phyloP scores from a whole-genome alignment of 371 early-diverging fungal species.

The Mucor sp. region DNA sequence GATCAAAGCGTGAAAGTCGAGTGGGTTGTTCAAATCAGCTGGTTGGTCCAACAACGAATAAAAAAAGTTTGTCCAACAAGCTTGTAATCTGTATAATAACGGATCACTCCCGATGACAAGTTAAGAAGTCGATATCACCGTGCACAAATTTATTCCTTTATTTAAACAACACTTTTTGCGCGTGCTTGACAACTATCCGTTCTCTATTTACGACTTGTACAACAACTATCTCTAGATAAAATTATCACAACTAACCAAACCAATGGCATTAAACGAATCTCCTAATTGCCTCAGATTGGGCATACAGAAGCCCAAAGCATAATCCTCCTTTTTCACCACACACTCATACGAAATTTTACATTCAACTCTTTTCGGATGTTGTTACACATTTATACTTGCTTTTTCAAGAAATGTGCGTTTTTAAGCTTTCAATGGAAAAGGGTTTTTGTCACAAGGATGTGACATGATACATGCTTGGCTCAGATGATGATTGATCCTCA shows the following conservation, averaged over 20 bases:
- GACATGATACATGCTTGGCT: neutral
- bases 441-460: neutral
- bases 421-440: neutral
- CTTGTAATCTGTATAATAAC: neutral
- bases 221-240: neutral
- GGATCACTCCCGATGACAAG: constrained; percentile 10
- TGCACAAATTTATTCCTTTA: constrained; percentile 6
- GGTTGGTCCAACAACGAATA: neutral
- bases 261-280: neutral
- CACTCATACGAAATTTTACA: neutral
- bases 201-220: neutral
- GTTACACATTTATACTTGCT: neutral
- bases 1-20: constrained; percentile 15
- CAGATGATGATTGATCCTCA: neutral
- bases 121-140: constrained; percentile 7
- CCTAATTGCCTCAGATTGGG: neutral
- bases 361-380: neutral
- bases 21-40: constrained; percentile 12
- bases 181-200: constrained; percentile 2
- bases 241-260: neutral
- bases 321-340: neutral
- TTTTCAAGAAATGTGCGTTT: neutral
- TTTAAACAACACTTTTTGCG: neutral
- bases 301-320: neutral
- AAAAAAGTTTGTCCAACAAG: neutral